Conservation (phyloP, 805 yeast genomes). For the Ogataea paraovalis region DNA sequence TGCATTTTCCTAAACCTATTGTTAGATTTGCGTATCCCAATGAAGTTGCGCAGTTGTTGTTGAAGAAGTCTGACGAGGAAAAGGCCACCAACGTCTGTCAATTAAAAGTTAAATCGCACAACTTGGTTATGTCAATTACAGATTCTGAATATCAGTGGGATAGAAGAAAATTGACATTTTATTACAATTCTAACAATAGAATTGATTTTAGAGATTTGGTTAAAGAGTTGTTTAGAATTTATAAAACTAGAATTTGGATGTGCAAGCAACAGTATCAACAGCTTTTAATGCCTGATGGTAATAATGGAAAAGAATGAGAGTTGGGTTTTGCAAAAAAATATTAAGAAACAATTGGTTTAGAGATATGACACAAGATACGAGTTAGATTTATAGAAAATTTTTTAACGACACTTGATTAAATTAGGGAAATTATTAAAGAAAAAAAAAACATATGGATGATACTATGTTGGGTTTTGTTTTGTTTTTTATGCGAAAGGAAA, state of each 20-base stretch:
- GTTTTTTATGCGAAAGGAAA: no score
- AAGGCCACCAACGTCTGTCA: slow-evolving; percentile 62
- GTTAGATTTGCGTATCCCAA: slow-evolving; percentile 56
- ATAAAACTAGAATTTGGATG: slow-evolving; percentile 86
- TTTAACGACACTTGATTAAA: neutral
- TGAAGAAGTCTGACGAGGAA: slow-evolving; percentile 64
- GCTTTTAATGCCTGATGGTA: neutral
- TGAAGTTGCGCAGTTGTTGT: slow-evolving; percentile 55
- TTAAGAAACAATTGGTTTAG: neutral
- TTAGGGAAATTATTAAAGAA: neutral
- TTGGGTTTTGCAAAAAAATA: neutral
- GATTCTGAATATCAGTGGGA: slow-evolving; percentile 89
- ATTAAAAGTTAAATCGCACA: slow-evolving; percentile 48
- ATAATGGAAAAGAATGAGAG: neutral
- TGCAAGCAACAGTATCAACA: slow-evolving; percentile 36
- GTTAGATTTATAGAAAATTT: neutral
- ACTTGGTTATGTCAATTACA: slow-evolving; percentile 53
- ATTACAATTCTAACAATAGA: slow-evolving; percentile 57
- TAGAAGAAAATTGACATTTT: slow-evolving; percentile 73
- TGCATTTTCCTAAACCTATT: slow-evolving; percentile 66
- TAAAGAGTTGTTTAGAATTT: slow-evolving; percentile 66
- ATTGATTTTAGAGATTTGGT: slow-evolving; percentile 78
- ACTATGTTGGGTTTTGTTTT: no score
- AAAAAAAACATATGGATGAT: neutral
- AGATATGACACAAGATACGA: neutral